Base-by-base conservation (phyloP, 2,329 filamentous ascomycete species). In the Scortechinia acanthostroma region DNA sequence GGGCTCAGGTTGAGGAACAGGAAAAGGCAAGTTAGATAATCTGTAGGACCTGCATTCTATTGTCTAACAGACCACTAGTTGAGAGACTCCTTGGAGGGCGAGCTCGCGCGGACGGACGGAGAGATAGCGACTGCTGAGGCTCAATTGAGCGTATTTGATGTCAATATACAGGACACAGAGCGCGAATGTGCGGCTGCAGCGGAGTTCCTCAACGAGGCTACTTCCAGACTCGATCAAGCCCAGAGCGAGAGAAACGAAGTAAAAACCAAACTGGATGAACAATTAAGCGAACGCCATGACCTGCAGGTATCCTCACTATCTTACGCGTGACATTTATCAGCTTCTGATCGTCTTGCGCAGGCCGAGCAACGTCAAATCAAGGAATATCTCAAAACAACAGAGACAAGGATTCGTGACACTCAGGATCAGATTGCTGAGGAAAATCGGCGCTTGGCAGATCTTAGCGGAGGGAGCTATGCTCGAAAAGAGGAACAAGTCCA, bases 1-100 rank as follows among this genome's bases (percentile, higher is more conserved):
- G 80, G 80, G 70, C 74, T 33, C 73, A 79, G 52, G 78, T 85
- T 5, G 70, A 76, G 48, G 70, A 76, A 47, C 66, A 76, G 55
- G 80, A 85, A 57, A 57, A 54, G 47, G 17, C 20, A 6, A 40
- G n/a, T n/a, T n/a, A n/a, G 54, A 64, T 43, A 58, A 64, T 13
- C 53, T 70, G 20, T 63, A 65, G 58, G n/a, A n/a, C n/a, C n/a
- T n/a, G n/a, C n/a, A n/a, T n/a, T n/a, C n/a, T n/a, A n/a, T n/a
- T n/a, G n/a, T n/a, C n/a, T n/a, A n/a, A n/a, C n/a, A n/a, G n/a
- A n/a, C n/a, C n/a, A n/a, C n/a, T n/a, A 30, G 25, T 10, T 30
- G n/a, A 10, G 25, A n/a, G 25, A 30, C 25, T 10, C 25, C n/a
- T n/a, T 30, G n/a, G 25, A 30, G 25, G 25, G n/a, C n/a, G 25